These are phyloP conservation scores for Lodderomyces orthopsilosis DNA, from an alignment of 1,139 yeast genomes.

Conservation along the genomic window DNA sequence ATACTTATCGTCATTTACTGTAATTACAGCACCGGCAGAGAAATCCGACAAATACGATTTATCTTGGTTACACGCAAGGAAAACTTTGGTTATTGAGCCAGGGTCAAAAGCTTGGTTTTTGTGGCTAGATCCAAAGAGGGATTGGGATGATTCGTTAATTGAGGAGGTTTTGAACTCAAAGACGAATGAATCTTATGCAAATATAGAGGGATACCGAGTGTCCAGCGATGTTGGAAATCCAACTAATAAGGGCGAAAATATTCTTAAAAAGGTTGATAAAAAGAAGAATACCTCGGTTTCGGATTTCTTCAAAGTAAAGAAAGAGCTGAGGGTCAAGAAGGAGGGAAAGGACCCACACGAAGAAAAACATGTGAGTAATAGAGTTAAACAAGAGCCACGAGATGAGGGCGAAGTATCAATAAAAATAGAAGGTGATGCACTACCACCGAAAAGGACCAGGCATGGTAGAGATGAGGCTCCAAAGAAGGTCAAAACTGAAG, in stretches of 20 bases:
- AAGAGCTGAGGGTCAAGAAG: constrained; percentile 9
- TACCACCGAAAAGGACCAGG: neutral
- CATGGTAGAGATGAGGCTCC: neutral
- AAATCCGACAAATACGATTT: constrained; percentile 41
- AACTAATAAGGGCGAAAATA: constrained; percentile 43
- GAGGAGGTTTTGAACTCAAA: constrained; percentile 36
- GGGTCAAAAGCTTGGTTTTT: constrained; percentile 51
- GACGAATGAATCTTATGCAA: constrained; percentile 38
- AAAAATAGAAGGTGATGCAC: neutral
- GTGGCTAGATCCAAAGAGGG: constrained; percentile 58
- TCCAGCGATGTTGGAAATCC: constrained; percentile 65
- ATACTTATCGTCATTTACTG: constrained; percentile 56
- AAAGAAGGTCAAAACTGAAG: constrained; percentile 2
- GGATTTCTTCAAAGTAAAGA: constrained; percentile 23
- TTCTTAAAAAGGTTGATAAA: constrained; percentile 29
- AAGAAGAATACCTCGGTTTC: constrained; percentile 25
- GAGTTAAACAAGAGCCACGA: neutral
- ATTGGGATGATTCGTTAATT: constrained; percentile 36
- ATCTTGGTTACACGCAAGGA: constrained; percentile 70
- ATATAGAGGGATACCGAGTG: constrained; percentile 55
- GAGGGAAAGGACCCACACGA: neutral
- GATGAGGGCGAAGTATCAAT: neutral
- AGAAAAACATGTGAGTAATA: constrained; percentile 1
- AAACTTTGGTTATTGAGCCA: constrained; percentile 70
- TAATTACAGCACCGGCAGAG: constrained; percentile 71